These are phyloP conservation scores for Backusella luteola DNA, from an alignment of 192 early-diverging fungal genomes.

Conservation along the genomic window DNA sequence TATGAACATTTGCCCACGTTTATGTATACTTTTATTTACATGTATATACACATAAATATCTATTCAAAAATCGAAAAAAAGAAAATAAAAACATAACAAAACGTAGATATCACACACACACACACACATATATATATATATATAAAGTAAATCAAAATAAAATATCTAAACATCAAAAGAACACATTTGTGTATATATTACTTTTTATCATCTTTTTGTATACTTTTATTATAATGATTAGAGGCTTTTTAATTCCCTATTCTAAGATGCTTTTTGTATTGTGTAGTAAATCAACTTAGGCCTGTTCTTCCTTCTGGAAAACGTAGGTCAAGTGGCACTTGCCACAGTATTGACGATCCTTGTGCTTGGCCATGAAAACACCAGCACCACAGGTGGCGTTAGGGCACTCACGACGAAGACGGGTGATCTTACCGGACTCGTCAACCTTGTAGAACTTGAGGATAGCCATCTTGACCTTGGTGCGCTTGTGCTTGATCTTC, in stretches of 20 bases:
- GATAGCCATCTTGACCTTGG: slow-evolving; percentile 98
- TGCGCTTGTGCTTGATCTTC: slow-evolving; percentile 99
- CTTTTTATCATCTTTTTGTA: not conserved
- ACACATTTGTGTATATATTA: not conserved
- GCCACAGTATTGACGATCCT: slow-evolving; percentile 98
- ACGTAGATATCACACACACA: too few relatives aligned
- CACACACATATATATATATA: not conserved
- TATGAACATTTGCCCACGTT: not conserved
- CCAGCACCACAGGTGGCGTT: slow-evolving; percentile 95
- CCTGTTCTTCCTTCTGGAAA: slow-evolving; percentile 71
- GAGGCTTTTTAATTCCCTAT: not conserved
- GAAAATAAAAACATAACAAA: not conserved
- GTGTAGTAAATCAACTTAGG: not conserved
- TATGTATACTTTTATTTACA: not conserved
- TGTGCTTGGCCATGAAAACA: slow-evolving; percentile 99
- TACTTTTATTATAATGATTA: not conserved
- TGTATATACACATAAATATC: not conserved
- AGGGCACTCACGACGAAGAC: slow-evolving; percentile 99
- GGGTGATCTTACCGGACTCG: slow-evolving; percentile 93
- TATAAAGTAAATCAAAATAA: not conserved
- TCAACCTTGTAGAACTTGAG: slow-evolving; percentile 99
- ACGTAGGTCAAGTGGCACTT: slow-evolving; percentile 94
- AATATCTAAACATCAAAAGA: not conserved
- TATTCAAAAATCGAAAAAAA: not conserved
- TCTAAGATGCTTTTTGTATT: slow-evolving; percentile 3